These are phyloP conservation scores for Cutaneotrichosporon mucoides DNA, from an alignment of 1,284 basidiomycete genomes.

Conservation along the genomic window DNA sequence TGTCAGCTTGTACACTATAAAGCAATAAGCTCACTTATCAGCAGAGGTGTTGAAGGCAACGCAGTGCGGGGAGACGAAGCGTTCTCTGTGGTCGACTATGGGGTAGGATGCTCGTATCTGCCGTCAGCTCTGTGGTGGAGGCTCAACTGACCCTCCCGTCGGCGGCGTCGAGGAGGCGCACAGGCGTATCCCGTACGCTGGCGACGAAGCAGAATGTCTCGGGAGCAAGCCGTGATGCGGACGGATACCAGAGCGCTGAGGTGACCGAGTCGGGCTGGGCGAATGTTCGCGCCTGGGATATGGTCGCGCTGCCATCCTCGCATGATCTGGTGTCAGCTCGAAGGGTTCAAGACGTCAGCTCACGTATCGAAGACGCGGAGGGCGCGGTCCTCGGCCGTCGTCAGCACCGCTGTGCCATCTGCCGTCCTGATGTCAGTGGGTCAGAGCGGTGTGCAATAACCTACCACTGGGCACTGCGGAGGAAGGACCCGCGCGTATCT, in stretches of 20 bases:
- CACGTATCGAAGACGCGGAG: constrained; percentile 35
- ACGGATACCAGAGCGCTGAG: constrained; percentile 76
- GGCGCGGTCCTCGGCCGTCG: constrained; percentile 41
- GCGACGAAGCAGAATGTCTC: constrained; percentile 73
- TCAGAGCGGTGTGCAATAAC: constrained; percentile 3
- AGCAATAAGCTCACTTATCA: constrained; percentile 56
- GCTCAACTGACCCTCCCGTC: constrained; percentile 65
- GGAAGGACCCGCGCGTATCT: constrained; percentile 27
- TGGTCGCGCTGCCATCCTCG: background rate
- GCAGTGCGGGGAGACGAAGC: constrained; percentile 76
- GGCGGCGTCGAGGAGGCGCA: constrained; percentile 71
- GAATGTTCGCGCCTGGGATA: constrained; percentile 29
- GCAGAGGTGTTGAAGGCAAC: constrained; percentile 69
- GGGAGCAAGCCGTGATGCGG: constrained; percentile 58
- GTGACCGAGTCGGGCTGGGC: constrained; percentile 65
- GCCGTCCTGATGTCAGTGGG: constrained; percentile 32
- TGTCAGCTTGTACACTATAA: background rate
- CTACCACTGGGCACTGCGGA: constrained; percentile 41
- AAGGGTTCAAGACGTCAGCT: too few relatives aligned
- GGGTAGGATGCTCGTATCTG: constrained; percentile 83
- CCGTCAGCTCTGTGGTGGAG: background rate
- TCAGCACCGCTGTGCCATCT: constrained; percentile 40
- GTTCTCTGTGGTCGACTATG: constrained; percentile 85
- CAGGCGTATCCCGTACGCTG: constrained; percentile 72
- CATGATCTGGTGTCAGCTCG: background rate